Conservation (phyloP, 2,329 filamentous ascomycete species). For the Fusarium sp. region DNA sequence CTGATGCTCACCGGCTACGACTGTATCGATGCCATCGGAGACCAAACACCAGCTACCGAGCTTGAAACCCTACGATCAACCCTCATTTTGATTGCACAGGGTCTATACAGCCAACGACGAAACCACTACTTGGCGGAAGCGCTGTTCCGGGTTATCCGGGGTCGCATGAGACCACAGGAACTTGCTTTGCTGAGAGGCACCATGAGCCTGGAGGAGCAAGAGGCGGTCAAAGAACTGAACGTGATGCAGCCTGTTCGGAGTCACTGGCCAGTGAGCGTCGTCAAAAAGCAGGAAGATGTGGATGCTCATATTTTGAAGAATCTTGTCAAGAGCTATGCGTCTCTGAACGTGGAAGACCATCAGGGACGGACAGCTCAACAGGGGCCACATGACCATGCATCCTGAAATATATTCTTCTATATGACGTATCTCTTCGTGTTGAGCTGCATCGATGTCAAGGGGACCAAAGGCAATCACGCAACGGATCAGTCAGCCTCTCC, state of each 20-base stretch:
- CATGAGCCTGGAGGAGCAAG: slow-evolving; percentile 32
- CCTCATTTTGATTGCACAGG: slow-evolving; percentile 50
- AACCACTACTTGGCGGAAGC: slow-evolving; percentile 50
- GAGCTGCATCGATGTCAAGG: not conserved
- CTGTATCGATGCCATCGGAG: slow-evolving; percentile 42
- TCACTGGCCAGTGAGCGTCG: slow-evolving; percentile 47
- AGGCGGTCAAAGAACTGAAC: slow-evolving; percentile 26
- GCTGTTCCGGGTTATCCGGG: slow-evolving; percentile 49
- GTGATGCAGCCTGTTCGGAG: slow-evolving; percentile 44
- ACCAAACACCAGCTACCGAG: slow-evolving; percentile 6
- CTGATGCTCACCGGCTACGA: slow-evolving; percentile 46
- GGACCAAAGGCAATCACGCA: not conserved
- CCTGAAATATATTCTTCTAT: not conserved
- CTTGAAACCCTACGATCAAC: slow-evolving; percentile 47
- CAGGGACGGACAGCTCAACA: not conserved
- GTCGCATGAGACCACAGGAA: slow-evolving; percentile 49
- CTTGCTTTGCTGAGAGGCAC: slow-evolving; percentile 26
- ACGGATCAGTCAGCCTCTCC: not conserved
- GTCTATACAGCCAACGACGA: slow-evolving; percentile 47
- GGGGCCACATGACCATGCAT: not conserved
- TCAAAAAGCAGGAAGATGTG: slow-evolving; percentile 44
- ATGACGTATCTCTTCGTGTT: not conserved
- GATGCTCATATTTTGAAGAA: slow-evolving; percentile 37
- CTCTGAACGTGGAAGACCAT: slow-evolving; percentile 13
- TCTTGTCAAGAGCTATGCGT: slow-evolving; percentile 36